phyloP scores from a whole-genome alignment of 352 stramenopile species.

The Blastocystis sp. region DNA sequence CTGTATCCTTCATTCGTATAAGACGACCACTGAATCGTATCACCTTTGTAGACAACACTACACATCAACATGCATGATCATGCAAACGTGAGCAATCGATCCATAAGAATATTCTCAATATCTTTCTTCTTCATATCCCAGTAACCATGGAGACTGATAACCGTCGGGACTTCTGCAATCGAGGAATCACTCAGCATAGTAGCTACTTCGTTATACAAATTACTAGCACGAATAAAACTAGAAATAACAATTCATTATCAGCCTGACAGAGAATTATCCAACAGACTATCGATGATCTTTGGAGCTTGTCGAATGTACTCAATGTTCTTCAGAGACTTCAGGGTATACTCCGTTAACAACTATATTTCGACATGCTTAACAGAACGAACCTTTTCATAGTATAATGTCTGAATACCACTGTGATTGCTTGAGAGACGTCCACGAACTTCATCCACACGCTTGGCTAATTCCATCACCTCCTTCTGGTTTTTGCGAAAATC shows the following conservation, averaged over 20 bases:
- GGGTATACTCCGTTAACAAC: slow-evolving; percentile 32
- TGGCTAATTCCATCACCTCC: slow-evolving; percentile 29
- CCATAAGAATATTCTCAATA: slow-evolving; percentile 51
- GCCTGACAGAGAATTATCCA: not conserved
- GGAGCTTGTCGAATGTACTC: slow-evolving; percentile 59
- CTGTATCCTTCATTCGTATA: slow-evolving; percentile 17
- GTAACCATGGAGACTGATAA: not conserved
- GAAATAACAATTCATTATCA: not conserved
- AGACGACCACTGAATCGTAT: slow-evolving; percentile 3
- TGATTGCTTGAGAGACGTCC: not conserved
- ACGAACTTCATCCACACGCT: slow-evolving; percentile 13
- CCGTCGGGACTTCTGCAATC: slow-evolving; percentile 16
- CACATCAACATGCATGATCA: too few species aligned
- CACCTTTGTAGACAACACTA: slow-evolving; percentile 34
- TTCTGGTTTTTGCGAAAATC: slow-evolving; percentile 52
- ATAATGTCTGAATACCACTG: slow-evolving; percentile 41
- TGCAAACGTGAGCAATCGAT: not conserved
- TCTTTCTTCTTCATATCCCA: slow-evolving; percentile 58
- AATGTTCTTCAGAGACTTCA: slow-evolving; percentile 60
- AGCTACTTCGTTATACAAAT: slow-evolving; percentile 50
- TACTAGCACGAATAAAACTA: slow-evolving; percentile 39
- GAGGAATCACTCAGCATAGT: slow-evolving; percentile 14
- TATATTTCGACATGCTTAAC: not conserved
- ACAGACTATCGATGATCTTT: slow-evolving; percentile 5
- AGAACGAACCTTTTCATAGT: slow-evolving; percentile 33